phyloP scores from a whole-genome alignment of 106 monocot genomes.

The Ottelia alismoides region DNA sequence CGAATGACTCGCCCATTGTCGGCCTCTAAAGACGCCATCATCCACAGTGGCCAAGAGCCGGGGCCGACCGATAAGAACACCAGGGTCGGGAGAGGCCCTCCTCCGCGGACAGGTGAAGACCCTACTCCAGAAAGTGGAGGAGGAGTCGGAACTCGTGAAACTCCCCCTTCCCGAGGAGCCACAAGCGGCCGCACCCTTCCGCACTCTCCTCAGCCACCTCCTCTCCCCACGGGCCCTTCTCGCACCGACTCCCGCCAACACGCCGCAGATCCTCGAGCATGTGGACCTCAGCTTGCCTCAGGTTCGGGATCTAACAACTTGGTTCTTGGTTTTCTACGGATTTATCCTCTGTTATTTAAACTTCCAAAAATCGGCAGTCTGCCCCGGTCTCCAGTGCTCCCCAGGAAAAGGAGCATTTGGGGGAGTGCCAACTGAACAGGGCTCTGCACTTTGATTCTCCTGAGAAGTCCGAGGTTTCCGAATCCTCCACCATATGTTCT shows the following conservation, averaged over 20 bases:
- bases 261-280: constrained; percentile 41
- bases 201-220: constrained; percentile 19
- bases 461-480: constrained; percentile 28
- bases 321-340: not conserved
- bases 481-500: constrained; percentile 9
- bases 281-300: not conserved
- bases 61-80: constrained; percentile 21
- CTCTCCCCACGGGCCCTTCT: constrained; percentile 43
- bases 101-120: constrained; percentile 85
- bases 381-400: not conserved
- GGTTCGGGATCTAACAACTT: not conserved
- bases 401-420: constrained; percentile 2
- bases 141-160: constrained; percentile 38
- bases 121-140: constrained; percentile 74
- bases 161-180: not conserved
- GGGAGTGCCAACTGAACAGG: constrained; percentile 45
- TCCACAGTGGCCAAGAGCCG: constrained; percentile 19
- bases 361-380: not conserved
- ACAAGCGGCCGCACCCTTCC: constrained; percentile 16
- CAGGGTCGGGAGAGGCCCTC: constrained; percentile 85
- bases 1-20: constrained; percentile 90
- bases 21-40: constrained; percentile 51
- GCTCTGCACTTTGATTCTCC: constrained; percentile 80
- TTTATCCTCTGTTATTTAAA: not conserved
- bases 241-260: constrained; percentile 83